phyloP scores from a whole-genome alignment of 78 protist genomes.

The Tieghemostelium lacteum region DNA sequence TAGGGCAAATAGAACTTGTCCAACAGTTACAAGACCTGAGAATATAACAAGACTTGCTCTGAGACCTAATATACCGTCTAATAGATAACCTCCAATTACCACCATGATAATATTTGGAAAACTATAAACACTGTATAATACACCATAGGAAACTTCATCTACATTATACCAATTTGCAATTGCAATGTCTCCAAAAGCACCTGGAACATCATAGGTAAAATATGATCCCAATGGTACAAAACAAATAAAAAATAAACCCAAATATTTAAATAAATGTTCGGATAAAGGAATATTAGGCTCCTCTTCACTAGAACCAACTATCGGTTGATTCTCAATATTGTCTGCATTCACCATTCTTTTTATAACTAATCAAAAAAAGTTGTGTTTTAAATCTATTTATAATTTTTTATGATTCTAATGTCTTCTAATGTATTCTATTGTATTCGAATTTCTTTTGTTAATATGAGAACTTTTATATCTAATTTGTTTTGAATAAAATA shows the following conservation, averaged over 20 bases:
- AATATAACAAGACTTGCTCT: constrained; percentile 1
- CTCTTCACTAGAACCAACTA: no score
- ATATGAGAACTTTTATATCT: no score
- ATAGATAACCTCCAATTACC: constrained; percentile 28
- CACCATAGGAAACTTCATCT: not conserved
- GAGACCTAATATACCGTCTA: constrained; percentile 34
- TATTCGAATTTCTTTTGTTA: no score
- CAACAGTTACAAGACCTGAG: not conserved
- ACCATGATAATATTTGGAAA: constrained; percentile 29
- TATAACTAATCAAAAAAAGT: no score
- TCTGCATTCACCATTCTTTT: no score
- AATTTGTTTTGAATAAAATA: no score
- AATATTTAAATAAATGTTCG: constrained; percentile 19
- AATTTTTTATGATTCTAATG: no score
- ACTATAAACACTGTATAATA: constrained; percentile 5
- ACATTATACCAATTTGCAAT: not conserved
- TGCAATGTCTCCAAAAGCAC: not conserved
- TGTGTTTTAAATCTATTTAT: no score
- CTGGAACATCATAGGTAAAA: not conserved
- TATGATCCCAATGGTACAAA: constrained; percentile 56
- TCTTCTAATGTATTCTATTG: no score
- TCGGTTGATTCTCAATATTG: no score
- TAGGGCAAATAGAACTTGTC: constrained; percentile 12
- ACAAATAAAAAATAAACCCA: constrained; percentile 68
- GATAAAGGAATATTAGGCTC: no score